Percentiles rank a stretch among this genome's conserved stretches.
Evolutionary conservation across 2,329 filamentous ascomycete genomes (phyloP).

Genomic region (Fusarium sp.): DNA sequence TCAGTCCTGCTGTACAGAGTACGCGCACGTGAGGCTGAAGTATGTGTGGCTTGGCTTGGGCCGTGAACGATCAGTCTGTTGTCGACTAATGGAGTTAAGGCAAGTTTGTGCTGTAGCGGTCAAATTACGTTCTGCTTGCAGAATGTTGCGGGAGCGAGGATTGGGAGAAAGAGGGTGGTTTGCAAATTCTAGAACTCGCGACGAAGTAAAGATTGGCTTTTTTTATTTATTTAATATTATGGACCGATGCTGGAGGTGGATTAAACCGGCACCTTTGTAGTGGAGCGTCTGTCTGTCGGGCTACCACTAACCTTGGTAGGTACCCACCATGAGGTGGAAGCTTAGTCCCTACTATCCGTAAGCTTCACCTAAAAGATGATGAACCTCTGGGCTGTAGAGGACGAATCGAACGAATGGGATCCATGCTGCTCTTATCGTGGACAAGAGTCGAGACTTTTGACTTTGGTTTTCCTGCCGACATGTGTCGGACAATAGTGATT

Average conservation of each 20-base stretch:
- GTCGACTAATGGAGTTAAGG: neutral
- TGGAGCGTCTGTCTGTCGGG: neutral
- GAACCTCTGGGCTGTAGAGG: neutral
- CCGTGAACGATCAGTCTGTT: neutral
- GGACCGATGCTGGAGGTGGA: neutral
- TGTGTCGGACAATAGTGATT: neutral
- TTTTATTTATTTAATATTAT: slow-evolving; percentile 24
- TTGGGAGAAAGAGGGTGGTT: slow-evolving; percentile 5
- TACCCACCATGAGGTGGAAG: neutral
- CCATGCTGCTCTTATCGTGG: neutral
- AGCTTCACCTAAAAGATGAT: neutral
- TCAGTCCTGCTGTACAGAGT: slow-evolving; percentile 6
- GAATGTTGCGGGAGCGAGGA: neutral
- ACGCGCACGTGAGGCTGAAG: slow-evolving; percentile 11
- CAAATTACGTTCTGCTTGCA: neutral
- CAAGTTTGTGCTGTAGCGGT: neutral
- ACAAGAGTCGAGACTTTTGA: neutral
- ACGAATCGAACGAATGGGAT: neutral
- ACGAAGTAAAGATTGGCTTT: slow-evolving; percentile 23
- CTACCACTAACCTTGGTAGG: neutral
- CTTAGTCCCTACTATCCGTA: neutral
- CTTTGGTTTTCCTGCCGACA: neutral
- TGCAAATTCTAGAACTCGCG: slow-evolving; percentile 13
- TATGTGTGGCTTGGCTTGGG: neutral
- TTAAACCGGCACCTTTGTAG: neutral